Percentiles rank a stretch among this genome's conserved stretches.
These are phyloP conservation scores for Penicillium robsamsonii DNA, from an alignment of 495 filamentous ascomycete genomes.

Conservation along the genomic window DNA sequence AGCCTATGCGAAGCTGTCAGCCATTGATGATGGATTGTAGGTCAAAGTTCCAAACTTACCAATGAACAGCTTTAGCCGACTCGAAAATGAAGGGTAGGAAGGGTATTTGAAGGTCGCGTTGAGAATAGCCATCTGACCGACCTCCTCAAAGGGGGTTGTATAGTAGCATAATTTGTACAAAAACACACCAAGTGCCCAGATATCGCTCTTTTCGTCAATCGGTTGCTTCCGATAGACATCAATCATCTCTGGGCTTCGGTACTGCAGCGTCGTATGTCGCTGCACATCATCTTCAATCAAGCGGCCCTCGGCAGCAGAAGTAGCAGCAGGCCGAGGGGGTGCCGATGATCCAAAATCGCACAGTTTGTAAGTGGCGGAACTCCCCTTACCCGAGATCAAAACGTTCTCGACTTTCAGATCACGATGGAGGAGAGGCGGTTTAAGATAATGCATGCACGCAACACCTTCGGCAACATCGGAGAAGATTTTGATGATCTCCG, in stretches of 20 bases:
- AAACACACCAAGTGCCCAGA: conserved; percentile 94
- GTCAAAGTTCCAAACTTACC: conserved; percentile 52
- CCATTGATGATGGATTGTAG: not conserved
- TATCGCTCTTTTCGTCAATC: conserved; percentile 98
- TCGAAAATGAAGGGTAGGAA: conserved; percentile 81
- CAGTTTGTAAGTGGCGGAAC: conserved; percentile 75
- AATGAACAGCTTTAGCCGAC: conserved; percentile 86
- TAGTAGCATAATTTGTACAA: conserved; percentile 99
- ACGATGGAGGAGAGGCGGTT: conserved; percentile 87
- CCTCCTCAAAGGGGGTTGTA: conserved; percentile 97
- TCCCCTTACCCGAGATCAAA: conserved; percentile 69
- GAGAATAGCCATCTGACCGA: conserved; percentile 95
- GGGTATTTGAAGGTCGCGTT: conserved; percentile 96
- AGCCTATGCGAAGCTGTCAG: conserved; percentile 54
- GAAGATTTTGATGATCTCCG: conserved; percentile 96
- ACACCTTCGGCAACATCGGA: conserved; percentile 93
- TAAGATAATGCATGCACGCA: conserved; percentile 98
- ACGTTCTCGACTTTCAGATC: conserved; percentile 99
- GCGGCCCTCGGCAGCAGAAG: conserved; percentile 78
- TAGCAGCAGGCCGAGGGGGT: conserved; percentile 77
- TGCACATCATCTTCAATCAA: conserved; percentile 96
- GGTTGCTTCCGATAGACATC: conserved; percentile 95
- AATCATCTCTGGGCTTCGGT: conserved; percentile 97
- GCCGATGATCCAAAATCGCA: conserved; percentile 98
- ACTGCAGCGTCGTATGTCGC: conserved; percentile 94